These are phyloP conservation scores for Kodamaea plutei DNA, from an alignment of 1,139 yeast genomes.

Conservation along the genomic window DNA sequence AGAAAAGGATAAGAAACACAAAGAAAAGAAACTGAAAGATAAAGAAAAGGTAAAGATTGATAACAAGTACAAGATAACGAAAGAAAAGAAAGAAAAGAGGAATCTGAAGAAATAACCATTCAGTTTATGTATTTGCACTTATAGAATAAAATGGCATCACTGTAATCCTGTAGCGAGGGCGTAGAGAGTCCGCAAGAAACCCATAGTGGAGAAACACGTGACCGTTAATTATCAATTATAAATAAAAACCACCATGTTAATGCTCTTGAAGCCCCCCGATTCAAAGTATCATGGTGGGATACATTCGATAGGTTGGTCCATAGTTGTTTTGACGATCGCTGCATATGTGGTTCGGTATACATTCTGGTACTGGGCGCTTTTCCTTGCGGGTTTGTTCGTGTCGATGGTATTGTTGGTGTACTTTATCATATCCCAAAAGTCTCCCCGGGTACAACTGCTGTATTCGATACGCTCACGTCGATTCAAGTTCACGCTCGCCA, in stretches of 20 bases:
- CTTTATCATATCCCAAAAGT: constrained; percentile 6
- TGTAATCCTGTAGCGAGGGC: too few relatives aligned
- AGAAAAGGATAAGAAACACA: constrained; percentile 7
- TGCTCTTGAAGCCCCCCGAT: too few relatives aligned
- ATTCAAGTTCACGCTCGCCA: constrained; percentile 10
- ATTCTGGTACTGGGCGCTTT: constrained; percentile 11
- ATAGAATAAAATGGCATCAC: neutral
- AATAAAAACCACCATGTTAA: too few relatives aligned
- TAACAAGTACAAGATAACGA: constrained; percentile 7
- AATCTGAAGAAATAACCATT: constrained; percentile 13
- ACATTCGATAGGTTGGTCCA: constrained; percentile 3
- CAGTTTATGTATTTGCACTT: neutral
- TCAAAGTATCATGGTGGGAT: neutral
- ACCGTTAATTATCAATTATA: too few relatives aligned
- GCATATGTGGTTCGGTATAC: constrained; percentile 11
- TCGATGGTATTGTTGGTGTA: constrained; percentile 4
- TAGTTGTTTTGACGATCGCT: constrained; percentile 5
- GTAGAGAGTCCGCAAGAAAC: too few relatives aligned
- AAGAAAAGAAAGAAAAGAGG: constrained; percentile 11
- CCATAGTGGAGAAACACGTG: too few relatives aligned
- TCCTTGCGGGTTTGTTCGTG: constrained; percentile 5
- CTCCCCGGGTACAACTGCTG: neutral
- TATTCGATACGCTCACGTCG: constrained; percentile 3
- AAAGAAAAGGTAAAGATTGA: constrained; percentile 9
- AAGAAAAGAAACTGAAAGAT: constrained; percentile 8